Percentiles rank a stretch among this genome's conserved stretches.
These are phyloP conservation scores for Boechera divaricarpa DNA, from an alignment of 345 rosid genomes.

Conservation along the genomic window DNA sequence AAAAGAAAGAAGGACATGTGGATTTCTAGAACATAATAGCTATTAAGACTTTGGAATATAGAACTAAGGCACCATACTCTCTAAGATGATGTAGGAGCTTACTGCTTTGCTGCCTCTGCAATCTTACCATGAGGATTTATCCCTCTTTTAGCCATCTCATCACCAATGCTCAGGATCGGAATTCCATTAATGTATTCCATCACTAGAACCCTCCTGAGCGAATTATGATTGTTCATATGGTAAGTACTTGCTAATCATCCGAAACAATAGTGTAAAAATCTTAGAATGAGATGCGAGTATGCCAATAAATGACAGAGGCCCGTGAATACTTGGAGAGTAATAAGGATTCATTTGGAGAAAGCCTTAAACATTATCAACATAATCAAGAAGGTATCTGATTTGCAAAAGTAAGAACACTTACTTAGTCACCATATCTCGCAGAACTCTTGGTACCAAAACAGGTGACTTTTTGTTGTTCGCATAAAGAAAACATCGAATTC, in stretches of 20 bases:
- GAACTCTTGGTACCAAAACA: slow-evolving; percentile 72
- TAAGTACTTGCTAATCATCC: slow-evolving; percentile 20
- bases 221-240: slow-evolving; percentile 13
- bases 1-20: not conserved
- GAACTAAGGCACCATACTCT: slow-evolving; percentile 45
- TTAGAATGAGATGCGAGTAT: not conserved
- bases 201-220: slow-evolving; percentile 71
- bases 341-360: not conserved
- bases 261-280: not conserved
- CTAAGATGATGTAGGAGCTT: slow-evolving; percentile 63
- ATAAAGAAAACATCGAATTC: slow-evolving; percentile 69
- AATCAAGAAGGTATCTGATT: not conserved
- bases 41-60: slow-evolving; percentile 13
- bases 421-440: slow-evolving; percentile 76
- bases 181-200: slow-evolving; percentile 95
- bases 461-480: slow-evolving; percentile 81
- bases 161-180: slow-evolving; percentile 88
- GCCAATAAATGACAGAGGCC: not conserved
- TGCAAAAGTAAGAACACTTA: slow-evolving; percentile 39
- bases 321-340: too few species aligned
- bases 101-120: slow-evolving; percentile 93
- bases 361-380: slow-evolving; percentile 3
- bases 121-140: slow-evolving; percentile 80
- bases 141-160: slow-evolving; percentile 92
- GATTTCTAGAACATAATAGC: slow-evolving; percentile 31